Evolutionary conservation across 2,329 filamentous ascomycete genomes (phyloP).

Genomic region (Neonectria coccinea): DNA sequence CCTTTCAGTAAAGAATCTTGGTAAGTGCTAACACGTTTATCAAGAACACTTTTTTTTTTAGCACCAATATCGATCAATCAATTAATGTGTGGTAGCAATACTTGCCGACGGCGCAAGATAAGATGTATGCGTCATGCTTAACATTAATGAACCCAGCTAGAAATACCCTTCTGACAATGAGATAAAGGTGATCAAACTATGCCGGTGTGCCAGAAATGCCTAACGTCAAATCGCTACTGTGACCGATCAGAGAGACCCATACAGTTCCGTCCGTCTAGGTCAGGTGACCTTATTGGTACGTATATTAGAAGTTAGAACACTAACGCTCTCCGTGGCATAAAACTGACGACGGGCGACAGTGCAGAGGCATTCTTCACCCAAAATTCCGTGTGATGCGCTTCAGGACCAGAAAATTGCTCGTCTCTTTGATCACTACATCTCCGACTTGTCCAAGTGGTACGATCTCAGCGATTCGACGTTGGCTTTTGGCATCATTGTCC

Average conservation of each 20-base stretch:
- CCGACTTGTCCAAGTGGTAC: constrained; percentile 58
- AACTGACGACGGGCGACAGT: constrained; percentile 13
- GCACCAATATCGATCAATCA: not conserved
- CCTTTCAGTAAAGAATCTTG: no score
- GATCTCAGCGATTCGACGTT: constrained; percentile 56
- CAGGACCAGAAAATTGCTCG: constrained; percentile 47
- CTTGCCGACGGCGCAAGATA: no score
- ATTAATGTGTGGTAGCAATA: not conserved
- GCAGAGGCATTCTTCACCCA: constrained; percentile 22
- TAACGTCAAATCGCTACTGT: constrained; percentile 49
- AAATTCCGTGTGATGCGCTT: constrained; percentile 47
- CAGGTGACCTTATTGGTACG: constrained; percentile 1
- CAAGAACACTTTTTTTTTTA: no score
- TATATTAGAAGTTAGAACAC: not conserved
- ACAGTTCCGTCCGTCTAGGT: constrained; percentile 18
- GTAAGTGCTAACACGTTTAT: no score
- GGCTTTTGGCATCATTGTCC: constrained; percentile 52
- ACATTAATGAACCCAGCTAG: no score
- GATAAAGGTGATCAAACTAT: constrained; percentile 48
- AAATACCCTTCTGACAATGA: not conserved
- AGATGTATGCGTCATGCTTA: no score
- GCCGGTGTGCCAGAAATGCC: constrained; percentile 51
- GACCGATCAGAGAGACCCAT: constrained; percentile 45
- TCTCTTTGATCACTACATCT: constrained; percentile 56
- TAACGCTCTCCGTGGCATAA: not conserved